These are phyloP conservation scores for Puccinia polysora DNA, from an alignment of 1,284 basidiomycete genomes.

Conservation along the genomic window DNA sequence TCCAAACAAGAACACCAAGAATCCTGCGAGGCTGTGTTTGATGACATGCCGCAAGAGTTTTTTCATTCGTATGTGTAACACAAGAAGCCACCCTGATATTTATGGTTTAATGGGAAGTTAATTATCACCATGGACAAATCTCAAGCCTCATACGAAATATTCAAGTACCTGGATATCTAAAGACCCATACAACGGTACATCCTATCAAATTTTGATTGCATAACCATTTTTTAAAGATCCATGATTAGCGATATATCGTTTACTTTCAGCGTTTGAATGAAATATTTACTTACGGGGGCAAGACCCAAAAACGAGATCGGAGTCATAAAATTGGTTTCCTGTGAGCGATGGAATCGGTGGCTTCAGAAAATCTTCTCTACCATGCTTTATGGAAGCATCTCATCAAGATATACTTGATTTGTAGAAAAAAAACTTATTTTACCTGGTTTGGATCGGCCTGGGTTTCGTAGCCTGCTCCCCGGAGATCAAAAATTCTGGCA, in stretches of 20 bases:
- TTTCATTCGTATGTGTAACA: too few relatives aligned
- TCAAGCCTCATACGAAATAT: neutral
- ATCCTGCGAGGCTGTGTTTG: too few relatives aligned
- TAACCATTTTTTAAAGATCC: too few relatives aligned
- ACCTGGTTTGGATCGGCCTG: slow-evolving; percentile 24
- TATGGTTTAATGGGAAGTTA: neutral
- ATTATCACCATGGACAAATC: too few relatives aligned
- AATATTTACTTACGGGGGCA: slow-evolving; percentile 19
- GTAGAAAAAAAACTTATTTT: neutral
- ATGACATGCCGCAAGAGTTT: too few relatives aligned
- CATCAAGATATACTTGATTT: neutral
- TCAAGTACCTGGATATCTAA: slow-evolving; percentile 28
- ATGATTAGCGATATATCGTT: neutral
- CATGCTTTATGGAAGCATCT: neutral
- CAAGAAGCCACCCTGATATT: too few relatives aligned
- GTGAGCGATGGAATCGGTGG: neutral
- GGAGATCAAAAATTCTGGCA: slow-evolving; percentile 27
- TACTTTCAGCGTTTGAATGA: neutral
- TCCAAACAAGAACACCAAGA: too few relatives aligned
- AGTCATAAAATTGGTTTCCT: slow-evolving; percentile 30
- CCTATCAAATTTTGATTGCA: neutral
- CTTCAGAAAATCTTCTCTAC: neutral
- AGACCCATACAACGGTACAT: slow-evolving; percentile 30
- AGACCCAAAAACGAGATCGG: slow-evolving; percentile 36
- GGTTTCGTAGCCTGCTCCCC: slow-evolving; percentile 25